Conservation (phyloP, 495 filamentous ascomycete species). For the Cryomyces minteri region DNA sequence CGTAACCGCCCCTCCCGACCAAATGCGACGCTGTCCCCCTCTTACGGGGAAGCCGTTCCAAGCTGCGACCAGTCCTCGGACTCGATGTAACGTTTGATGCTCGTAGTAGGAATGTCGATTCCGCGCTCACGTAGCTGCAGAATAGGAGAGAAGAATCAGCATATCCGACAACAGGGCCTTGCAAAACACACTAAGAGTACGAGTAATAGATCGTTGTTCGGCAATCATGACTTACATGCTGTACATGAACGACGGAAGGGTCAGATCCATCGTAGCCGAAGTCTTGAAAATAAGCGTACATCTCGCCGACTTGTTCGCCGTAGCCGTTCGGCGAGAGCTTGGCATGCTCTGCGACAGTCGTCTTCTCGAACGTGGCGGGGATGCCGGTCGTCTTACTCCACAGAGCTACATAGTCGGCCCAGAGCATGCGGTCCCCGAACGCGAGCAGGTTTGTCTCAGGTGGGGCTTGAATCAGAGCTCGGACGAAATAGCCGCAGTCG, state of each 20-base stretch:
- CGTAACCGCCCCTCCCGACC: too few species aligned
- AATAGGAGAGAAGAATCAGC: not conserved
- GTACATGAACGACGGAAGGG: constrained; percentile 8
- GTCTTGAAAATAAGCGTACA: constrained; percentile 15
- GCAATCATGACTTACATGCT: constrained; percentile 8
- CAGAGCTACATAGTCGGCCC: constrained; percentile 13
- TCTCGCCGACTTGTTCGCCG: constrained; percentile 17
- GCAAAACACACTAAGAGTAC: too few species aligned
- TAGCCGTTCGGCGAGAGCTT: constrained; percentile 7
- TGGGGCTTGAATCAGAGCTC: constrained; percentile 13
- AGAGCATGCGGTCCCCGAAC: constrained; percentile 12
- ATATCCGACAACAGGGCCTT: not conserved
- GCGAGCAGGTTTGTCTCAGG: constrained; percentile 18
- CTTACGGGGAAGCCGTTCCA: too few species aligned
- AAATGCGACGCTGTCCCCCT: too few species aligned
- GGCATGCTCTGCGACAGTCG: constrained; percentile 4
- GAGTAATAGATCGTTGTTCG: too few species aligned
- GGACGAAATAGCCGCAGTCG: constrained; percentile 19
- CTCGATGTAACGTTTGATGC: constrained; percentile 16
- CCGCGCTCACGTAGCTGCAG: constrained; percentile 11
- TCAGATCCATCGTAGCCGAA: constrained; percentile 22
- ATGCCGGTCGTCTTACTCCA: constrained; percentile 8
- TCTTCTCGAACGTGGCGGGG: constrained; percentile 1
- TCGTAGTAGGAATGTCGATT: constrained; percentile 11
- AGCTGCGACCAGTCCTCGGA: constrained; percentile 18